Percentiles rank a stretch among this genome's conserved stretches.
Conservation (phyloP, 1,284 basidiomycete species). For the Schizophyllum amplum region DNA sequence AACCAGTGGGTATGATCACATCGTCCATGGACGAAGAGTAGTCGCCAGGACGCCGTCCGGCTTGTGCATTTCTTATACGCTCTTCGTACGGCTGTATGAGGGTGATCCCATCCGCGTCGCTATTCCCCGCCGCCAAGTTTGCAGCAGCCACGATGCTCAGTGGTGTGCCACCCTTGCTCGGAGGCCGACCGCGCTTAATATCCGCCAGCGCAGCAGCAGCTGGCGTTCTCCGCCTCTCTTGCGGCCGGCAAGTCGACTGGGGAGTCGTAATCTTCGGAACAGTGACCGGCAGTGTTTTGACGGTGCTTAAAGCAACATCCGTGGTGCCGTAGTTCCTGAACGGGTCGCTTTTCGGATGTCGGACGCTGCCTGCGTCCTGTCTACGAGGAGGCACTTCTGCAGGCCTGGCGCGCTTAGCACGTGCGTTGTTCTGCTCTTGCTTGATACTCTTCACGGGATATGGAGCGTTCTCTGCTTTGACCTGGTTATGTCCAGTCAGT, state of each 20-base stretch:
- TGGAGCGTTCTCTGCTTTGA: background rate
- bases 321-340: background rate
- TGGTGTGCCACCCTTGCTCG: background rate
- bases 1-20: too few species aligned
- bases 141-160: background rate
- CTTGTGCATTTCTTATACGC: background rate
- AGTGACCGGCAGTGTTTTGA: background rate
- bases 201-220: background rate
- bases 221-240: background rate
- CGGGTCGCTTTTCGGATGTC: background rate
- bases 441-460: background rate
- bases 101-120: background rate
- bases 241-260: too few species aligned
- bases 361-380: too few species aligned
- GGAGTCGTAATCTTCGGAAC: too few species aligned
- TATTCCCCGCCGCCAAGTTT: too few species aligned
- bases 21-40: slow-evolving; percentile 25
- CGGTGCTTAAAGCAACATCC: too few species aligned
- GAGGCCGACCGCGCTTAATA: background rate
- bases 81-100: background rate
- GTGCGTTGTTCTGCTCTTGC: background rate
- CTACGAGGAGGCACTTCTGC: background rate
- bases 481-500: too few species aligned
- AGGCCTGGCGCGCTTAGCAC: background rate
- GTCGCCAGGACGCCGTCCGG: slow-evolving; percentile 23